phyloP scores from a whole-genome alignment of 2,329 filamentous ascomycete genomes.

The Cercospora sp. region DNA sequence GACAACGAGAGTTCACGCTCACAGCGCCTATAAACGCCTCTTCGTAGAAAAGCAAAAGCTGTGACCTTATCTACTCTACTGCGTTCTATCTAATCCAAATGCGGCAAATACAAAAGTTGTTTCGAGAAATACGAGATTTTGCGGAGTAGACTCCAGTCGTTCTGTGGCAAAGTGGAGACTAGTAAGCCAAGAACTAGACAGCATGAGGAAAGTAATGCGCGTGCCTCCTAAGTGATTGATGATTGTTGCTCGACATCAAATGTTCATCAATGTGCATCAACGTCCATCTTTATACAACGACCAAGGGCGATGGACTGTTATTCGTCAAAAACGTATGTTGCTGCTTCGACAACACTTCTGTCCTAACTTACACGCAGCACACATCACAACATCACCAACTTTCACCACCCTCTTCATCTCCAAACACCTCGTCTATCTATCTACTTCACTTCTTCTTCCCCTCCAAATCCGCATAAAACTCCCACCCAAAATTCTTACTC shows the following conservation, averaged over 20 bases:
- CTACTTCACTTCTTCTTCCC: constrained; percentile 47
- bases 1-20: not conserved
- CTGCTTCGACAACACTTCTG: not conserved
- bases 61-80: not conserved
- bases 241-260: not conserved
- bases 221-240: not conserved
- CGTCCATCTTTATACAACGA: not conserved
- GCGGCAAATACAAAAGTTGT: not conserved
- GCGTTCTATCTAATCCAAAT: not conserved
- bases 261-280: not conserved
- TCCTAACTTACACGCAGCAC: not conserved
- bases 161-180: not conserved
- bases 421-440: too few relatives aligned
- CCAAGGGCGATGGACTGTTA: not conserved
- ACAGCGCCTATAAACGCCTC: not conserved
- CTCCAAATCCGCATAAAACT: constrained; percentile 61
- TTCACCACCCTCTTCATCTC: too few relatives aligned
- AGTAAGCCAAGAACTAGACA: not conserved
- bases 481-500: constrained; percentile 55
- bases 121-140: not conserved
- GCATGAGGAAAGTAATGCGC: not conserved
- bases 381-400: not conserved
- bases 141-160: not conserved
- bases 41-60: not conserved
- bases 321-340: not conserved